These are phyloP conservation scores for Phytophthora agathidicida DNA, from an alignment of 352 stramenopile species.

Conservation along the genomic window DNA sequence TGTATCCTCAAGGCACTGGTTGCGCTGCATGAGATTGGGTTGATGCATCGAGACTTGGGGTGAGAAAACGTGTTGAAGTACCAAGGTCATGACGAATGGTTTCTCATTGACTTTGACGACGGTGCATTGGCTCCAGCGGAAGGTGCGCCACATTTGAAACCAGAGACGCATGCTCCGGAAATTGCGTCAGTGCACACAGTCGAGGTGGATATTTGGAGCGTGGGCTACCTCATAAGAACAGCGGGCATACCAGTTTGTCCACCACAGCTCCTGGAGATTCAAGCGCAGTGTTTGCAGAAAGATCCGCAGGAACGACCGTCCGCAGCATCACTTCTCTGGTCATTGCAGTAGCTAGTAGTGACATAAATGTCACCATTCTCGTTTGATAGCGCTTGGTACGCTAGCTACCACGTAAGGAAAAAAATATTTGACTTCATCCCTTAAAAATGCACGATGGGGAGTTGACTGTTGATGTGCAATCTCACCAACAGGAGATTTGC, in stretches of 20 bases:
- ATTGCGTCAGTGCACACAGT: conserved; percentile 15
- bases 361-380: too few species aligned
- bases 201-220: conserved; percentile 21
- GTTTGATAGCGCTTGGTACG: too few species aligned
- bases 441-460: too few species aligned
- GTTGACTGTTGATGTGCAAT: too few species aligned
- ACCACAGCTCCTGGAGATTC: conserved; percentile 3
- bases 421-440: too few species aligned
- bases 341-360: too few species aligned
- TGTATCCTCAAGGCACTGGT: conserved; percentile 23
- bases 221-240: conserved; percentile 17
- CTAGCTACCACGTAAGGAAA: too few species aligned
- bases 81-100: conserved; percentile 12
- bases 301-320: conserved; percentile 2
- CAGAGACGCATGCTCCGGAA: conserved; percentile 26
- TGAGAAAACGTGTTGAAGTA: conserved; percentile 26
- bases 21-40: conserved; percentile 14
- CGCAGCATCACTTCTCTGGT: conserved; percentile 16
- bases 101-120: conserved; percentile 21
- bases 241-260: conserved; percentile 3
- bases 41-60: conserved; percentile 27
- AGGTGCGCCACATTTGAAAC: conserved; percentile 14
- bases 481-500: too few species aligned
- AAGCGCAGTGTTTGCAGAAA: conserved; percentile 13
- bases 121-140: conserved; percentile 5